Conservation (phyloP, 2,329 filamentous ascomycete genomes). For the Hyphodiscus sp. region DNA sequence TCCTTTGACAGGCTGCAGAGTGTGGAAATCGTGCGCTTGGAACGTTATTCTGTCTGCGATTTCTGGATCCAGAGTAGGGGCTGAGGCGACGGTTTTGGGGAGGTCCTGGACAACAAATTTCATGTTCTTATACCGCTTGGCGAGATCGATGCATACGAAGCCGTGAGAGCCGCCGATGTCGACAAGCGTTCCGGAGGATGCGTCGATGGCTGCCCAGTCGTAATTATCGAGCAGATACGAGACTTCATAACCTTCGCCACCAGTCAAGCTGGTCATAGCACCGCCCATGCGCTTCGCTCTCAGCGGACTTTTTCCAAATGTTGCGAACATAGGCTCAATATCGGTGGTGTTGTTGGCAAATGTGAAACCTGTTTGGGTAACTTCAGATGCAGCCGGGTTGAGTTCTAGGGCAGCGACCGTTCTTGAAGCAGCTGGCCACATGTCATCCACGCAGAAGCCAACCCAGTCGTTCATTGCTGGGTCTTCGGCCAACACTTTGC, state of each 20-base stretch:
- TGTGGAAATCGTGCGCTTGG: slow-evolving; percentile 49
- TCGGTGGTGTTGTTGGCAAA: slow-evolving; percentile 44
- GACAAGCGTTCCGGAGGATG: slow-evolving; percentile 42
- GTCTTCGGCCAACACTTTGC: slow-evolving; percentile 44
- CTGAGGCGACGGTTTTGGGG: slow-evolving; percentile 39
- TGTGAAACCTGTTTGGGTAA: slow-evolving; percentile 45
- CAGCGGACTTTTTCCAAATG: slow-evolving; percentile 41
- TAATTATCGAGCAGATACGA: slow-evolving; percentile 47
- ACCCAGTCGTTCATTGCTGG: slow-evolving; percentile 45
- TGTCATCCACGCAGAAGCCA: slow-evolving; percentile 48
- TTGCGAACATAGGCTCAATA: slow-evolving; percentile 47
- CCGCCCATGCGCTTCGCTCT: slow-evolving; percentile 45
- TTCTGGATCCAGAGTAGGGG: slow-evolving; percentile 37
- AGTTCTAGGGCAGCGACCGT: slow-evolving; percentile 39
- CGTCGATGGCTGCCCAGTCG: slow-evolving; percentile 44
- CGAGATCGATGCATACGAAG: slow-evolving; percentile 49
- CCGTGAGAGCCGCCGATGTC: slow-evolving; percentile 55
- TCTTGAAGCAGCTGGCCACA: slow-evolving; percentile 38
- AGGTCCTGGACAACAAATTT: slow-evolving; percentile 52
- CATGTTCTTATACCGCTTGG: slow-evolving; percentile 42
- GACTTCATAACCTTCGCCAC: slow-evolving; percentile 50
- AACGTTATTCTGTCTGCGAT: slow-evolving; percentile 37
- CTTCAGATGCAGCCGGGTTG: slow-evolving; percentile 42
- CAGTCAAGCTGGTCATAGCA: slow-evolving; percentile 49
- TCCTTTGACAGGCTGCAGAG: slow-evolving; percentile 43